Evolutionary conservation across 1,284 basidiomycete genomes (phyloP).

Genomic region (Tranzscheliella williamsii): DNA sequence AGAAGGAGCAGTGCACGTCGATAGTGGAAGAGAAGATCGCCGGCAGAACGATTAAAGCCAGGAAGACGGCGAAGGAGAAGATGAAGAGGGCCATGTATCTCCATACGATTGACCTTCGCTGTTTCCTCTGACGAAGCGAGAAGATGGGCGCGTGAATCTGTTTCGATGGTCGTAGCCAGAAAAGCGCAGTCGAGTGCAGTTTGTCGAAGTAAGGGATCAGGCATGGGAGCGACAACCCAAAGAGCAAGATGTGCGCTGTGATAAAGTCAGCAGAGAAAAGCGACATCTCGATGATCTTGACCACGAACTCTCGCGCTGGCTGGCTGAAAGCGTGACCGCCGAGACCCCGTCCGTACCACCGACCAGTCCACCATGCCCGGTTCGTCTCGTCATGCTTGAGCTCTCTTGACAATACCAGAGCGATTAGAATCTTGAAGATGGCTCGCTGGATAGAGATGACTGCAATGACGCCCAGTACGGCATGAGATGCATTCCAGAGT

Average conservation of each 20-base stretch:
- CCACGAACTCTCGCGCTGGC: constrained; percentile 59
- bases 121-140: constrained; percentile 57
- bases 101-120: constrained; percentile 62
- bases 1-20: constrained; percentile 42
- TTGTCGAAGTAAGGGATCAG: constrained; percentile 47
- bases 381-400: constrained; percentile 61
- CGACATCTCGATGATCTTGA: constrained; percentile 61
- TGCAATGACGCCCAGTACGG: constrained; percentile 66
- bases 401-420: constrained; percentile 58
- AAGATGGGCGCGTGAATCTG: constrained; percentile 78
- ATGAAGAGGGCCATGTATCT: constrained; percentile 81
- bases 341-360: constrained; percentile 60
- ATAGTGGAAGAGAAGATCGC: constrained; percentile 43
- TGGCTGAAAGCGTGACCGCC: constrained; percentile 60
- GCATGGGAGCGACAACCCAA: constrained; percentile 66
- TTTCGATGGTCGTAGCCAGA: constrained; percentile 67
- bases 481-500: constrained; percentile 86
- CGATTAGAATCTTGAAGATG: constrained; percentile 60
- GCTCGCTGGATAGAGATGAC: constrained; percentile 60
- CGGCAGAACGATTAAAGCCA: constrained; percentile 67
- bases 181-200: constrained; percentile 53
- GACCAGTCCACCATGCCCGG: constrained; percentile 61
- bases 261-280: constrained; percentile 58
- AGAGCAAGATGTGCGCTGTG: constrained; percentile 55
- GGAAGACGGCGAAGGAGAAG: constrained; percentile 73